Conservation (phyloP, 176 grass and related monocot species). For the Cymbopogon citratus region DNA sequence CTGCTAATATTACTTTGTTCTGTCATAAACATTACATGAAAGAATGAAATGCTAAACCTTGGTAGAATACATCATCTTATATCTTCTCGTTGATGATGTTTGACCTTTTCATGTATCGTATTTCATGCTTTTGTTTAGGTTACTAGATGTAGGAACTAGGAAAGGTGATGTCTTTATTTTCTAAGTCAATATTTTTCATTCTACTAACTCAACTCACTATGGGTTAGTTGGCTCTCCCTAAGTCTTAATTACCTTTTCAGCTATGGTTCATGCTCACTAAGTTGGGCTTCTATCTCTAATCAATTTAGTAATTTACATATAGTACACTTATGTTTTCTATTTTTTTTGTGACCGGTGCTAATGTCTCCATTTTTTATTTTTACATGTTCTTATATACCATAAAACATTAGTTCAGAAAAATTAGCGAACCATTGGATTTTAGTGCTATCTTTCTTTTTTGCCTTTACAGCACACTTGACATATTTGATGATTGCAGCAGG, state of each 20-base stretch:
- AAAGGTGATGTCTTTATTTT: neutral
- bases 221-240: neutral
- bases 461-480: constrained; percentile 32
- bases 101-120: neutral
- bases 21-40: neutral
- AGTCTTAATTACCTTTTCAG: neutral
- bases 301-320: neutral
- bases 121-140: neutral
- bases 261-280: neutral
- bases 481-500: constrained; percentile 51
- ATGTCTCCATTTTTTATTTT: neutral
- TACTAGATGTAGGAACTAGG: neutral
- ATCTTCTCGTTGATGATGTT: constrained; percentile 8
- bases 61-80: neutral
- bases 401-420: neutral
- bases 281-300: neutral
- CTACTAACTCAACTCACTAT: too few relatives aligned
- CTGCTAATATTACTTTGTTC: neutral
- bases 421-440: neutral
- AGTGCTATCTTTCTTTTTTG: constrained; percentile 4
- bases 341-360: neutral
- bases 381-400: neutral
- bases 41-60: constrained; percentile 7
- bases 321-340: neutral
- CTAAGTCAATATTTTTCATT: too few relatives aligned